Evolutionary conservation across 2,329 filamentous ascomycete genomes (phyloP), one percentile per base, ranked within the genome.

Genomic region (Microcera coccophila): DNA sequence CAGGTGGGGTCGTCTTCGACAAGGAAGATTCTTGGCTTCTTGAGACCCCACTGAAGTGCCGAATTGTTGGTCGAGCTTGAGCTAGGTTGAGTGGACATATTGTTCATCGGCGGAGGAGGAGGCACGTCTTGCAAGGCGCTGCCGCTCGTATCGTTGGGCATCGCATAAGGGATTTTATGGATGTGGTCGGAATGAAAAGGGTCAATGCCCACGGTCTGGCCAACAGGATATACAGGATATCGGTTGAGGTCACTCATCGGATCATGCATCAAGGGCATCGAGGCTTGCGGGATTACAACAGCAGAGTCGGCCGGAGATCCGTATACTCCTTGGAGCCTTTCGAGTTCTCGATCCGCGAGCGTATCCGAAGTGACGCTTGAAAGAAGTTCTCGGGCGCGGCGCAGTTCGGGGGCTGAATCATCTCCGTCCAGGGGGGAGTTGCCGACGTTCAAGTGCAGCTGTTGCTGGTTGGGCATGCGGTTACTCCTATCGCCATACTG

Each of bases 181-280:
- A 96, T 89, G 60, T 96, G 90, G 57, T 96, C 90, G 55, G 87
- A 85, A 61, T 91, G 90, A 76, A 95, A 93, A 1, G 91, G 90
- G 61, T 96, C 90, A 53, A 96, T 96, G 40, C 90, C 90, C 52
- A 94, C 87, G 1, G 85, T 93, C 52, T 90, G 82, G 15, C 90
- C 90, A 14, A 95, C 89, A 0, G 91, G 90, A 62, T 96, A 97
- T 9, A 96, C 90, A 41, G 94, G 78, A 50, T 80, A 77, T 34
- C 77, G 69, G 45, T 58, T 65, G 36, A 78, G 72, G 47, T 81
- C 77, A 52, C 67, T 75, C 53, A 81, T 69, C 29, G 75, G 71
- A 47, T 81, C 76, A 47, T 76, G 68, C 53, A 78, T 60, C 60
- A 76, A 64, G 18, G 69, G 66, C 58, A 77, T 69, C 19, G 65